These are phyloP conservation scores for sunflower (Helianthus annuus) DNA, from an alignment of 129 eudicot species.

Conservation along the genomic window HanXRQr2.0-SUNRISE NC_035433.2:62119229-62119728, in stretches of 20 bases:
- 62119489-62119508: constrained; percentile 31
- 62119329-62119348: constrained; percentile 44
- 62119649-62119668: constrained; percentile 33
- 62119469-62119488: constrained; percentile 40
- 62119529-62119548: constrained; percentile 27
- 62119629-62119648: constrained; percentile 28
- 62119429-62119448: constrained; percentile 33
- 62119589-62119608: constrained; percentile 45
- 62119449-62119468: constrained; percentile 18
- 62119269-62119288: constrained; percentile 40
- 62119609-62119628: constrained; percentile 42
- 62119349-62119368: constrained; percentile 81
- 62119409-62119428: constrained; percentile 42
- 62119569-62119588: constrained; percentile 75
- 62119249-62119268: constrained; percentile 71
- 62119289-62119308: constrained; percentile 42
- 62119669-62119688: constrained; percentile 38
- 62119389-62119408: constrained; percentile 57
- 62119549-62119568: constrained; percentile 40
- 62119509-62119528: constrained; percentile 19
- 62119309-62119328: constrained; percentile 35
- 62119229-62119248: constrained; percentile 51
- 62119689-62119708: constrained; percentile 26
- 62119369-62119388: constrained; percentile 67
- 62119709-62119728: constrained; percentile 68